Percentiles rank a stretch among this genome's conserved stretches.
phyloP scores from a whole-genome alignment of 306 rosid genomes.

The Rosa multiflora region DNA sequence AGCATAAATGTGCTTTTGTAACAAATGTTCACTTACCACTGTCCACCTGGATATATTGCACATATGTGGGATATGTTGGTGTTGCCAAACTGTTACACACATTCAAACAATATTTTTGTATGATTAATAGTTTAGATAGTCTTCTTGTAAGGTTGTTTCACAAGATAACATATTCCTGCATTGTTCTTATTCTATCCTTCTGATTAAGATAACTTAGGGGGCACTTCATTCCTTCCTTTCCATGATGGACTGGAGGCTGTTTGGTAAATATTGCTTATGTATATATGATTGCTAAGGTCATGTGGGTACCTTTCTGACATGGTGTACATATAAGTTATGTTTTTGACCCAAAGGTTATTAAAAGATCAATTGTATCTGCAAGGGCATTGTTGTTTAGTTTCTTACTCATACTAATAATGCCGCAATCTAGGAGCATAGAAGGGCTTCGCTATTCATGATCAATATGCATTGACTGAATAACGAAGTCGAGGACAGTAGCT shows the following conservation, averaged over 20 bases:
- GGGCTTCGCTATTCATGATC: not conserved
- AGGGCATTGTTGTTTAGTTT: not conserved
- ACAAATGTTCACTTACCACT: not conserved
- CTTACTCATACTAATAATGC: constrained; percentile 2
- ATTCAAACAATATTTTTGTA: not conserved
- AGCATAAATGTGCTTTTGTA: not conserved
- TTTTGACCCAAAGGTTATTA: not conserved
- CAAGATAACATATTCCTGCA: not conserved
- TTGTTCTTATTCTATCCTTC: not conserved
- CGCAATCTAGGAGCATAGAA: not conserved
- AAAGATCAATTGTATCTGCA: not conserved
- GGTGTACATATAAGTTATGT: not conserved
- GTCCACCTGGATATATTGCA: not conserved
- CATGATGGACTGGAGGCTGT: not conserved
- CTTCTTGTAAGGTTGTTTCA: not conserved
- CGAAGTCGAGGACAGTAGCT: not conserved
- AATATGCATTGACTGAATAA: not conserved
- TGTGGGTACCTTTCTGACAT: constrained; percentile 4
- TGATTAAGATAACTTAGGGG: not conserved
- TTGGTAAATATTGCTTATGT: not conserved
- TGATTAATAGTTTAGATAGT: not conserved
- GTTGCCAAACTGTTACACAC: not conserved
- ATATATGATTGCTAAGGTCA: not conserved
- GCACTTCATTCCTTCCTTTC: not conserved
- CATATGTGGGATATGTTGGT: not conserved